Base-by-base conservation (phyloP, 108 stramenopile species). In the Pseudonitzschia multiseries region DNA sequence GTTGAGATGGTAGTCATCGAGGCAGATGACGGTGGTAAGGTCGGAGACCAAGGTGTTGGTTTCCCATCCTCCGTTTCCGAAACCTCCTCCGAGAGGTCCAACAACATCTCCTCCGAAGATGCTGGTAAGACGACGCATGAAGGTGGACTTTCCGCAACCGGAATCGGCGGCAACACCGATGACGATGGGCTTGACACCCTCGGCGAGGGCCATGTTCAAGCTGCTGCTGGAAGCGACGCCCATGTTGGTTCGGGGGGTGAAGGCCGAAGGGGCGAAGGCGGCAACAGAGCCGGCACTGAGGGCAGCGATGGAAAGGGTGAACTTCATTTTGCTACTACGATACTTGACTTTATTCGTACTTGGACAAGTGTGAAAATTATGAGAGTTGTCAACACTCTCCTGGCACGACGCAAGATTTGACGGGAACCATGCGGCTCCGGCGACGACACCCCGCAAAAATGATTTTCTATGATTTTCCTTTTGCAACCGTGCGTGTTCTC, bases 101-200 rank as follows among this genome's bases (percentile, higher is more conserved):
- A 95, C 94, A 44, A 86, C 92, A 28, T 95, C 93, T 57, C 96
- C 96, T 72, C 97, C 97, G 84, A 98, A 98, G 79, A 96, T 97
- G 82, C 80, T 87, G 69, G 97, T 98, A 8, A 98, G 89, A 70
- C 97, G 93, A 70, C 97, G 93, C 97, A 98, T 98, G 86, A 98
- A 98, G 69, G 97, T 98, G 60, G 95, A 96, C 84, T 98, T 98
- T 79, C 97, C 97, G 84, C 97, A 98, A 33, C 97, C 97, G 70
- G 95, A 96, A 70, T 98, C 97, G 68, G 97, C 97, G 59, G 97
- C 97, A 62, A 98, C 96, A 77, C 97, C 97, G 73, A 98, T 98
- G 54, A 98, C 62, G 57, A 97, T 89, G 51, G 92, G 92, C n/a
- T 76, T 86, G 65, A 87, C 79, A 42, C 92, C 92, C 13, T 84